These are phyloP conservation scores for Pyrrhoderma lamaoense DNA, from an alignment of 1,284 basidiomycete species.

Conservation along the genomic window DNA sequence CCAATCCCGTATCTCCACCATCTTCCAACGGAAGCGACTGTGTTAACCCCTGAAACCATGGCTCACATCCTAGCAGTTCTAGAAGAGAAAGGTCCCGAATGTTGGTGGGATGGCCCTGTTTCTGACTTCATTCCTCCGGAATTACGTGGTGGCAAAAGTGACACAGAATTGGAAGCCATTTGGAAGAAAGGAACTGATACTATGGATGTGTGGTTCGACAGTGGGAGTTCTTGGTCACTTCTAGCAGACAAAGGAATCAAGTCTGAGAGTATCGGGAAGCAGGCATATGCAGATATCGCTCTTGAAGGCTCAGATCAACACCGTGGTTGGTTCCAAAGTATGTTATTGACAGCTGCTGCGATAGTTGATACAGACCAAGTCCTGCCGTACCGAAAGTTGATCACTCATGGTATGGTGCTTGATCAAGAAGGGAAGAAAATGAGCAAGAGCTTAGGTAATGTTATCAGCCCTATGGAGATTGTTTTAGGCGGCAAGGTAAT, in stretches of 20 bases:
- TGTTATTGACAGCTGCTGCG: slow-evolving; percentile 69
- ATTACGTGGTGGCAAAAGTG: slow-evolving; percentile 27
- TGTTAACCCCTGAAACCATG: slow-evolving; percentile 66
- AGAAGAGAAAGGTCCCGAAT: slow-evolving; percentile 61
- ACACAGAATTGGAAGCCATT: slow-evolving; percentile 34
- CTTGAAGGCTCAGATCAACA: slow-evolving; percentile 98
- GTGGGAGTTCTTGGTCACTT: slow-evolving; percentile 91
- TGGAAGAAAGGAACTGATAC: slow-evolving; percentile 87
- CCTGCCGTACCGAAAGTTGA: slow-evolving; percentile 71
- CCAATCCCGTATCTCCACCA: slow-evolving; percentile 91
- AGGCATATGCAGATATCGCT: slow-evolving; percentile 75
- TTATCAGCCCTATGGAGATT: slow-evolving; percentile 78
- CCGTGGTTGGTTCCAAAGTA: slow-evolving; percentile 98
- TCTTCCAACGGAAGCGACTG: slow-evolving; percentile 50
- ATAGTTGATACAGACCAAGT: slow-evolving; percentile 21
- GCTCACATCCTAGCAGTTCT: slow-evolving; percentile 76
- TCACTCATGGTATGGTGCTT: slow-evolving; percentile 97
- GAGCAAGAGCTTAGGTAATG: slow-evolving; percentile 96
- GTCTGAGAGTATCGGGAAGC: slow-evolving; percentile 24
- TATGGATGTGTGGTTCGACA: slow-evolving; percentile 99
- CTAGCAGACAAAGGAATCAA: slow-evolving; percentile 39
- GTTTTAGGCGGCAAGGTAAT: slow-evolving; percentile 73
- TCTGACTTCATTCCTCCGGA: slow-evolving; percentile 74
- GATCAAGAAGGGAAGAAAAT: slow-evolving; percentile 93
- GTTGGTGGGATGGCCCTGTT: slow-evolving; percentile 91